Percentiles rank a stretch among this genome's conserved stretches.
Conservation (phyloP, 768 basidiomycete species). For the Boletus tomentosulus region DNA sequence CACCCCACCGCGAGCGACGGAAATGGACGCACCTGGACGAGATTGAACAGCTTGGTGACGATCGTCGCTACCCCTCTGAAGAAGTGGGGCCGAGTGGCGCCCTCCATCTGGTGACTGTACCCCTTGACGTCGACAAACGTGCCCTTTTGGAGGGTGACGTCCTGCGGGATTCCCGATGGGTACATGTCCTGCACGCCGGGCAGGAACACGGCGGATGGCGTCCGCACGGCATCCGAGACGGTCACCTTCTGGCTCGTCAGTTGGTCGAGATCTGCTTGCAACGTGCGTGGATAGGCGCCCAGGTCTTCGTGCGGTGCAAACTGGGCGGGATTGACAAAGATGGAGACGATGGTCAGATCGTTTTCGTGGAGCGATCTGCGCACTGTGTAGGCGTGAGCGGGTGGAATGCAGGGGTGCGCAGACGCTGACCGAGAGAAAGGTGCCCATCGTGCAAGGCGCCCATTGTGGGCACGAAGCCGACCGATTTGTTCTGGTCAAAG, state of each 20-base stretch:
- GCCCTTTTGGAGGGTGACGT: conserved; percentile 69
- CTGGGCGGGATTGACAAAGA: conserved; percentile 98
- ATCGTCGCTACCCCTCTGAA: conserved; percentile 95
- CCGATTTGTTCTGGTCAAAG: conserved; percentile 53
- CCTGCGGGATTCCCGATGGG: conserved; percentile 84
- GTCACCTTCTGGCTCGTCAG: conserved; percentile 40
- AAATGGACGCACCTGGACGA: conserved; percentile 59
- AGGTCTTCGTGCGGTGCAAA: conserved; percentile 97
- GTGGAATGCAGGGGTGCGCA: background rate
- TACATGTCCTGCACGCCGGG: conserved; percentile 86
- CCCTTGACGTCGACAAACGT: conserved; percentile 93
- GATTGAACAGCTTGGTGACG: conserved; percentile 93
- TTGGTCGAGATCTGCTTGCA: conserved; percentile 67
- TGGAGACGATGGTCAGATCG: conserved; percentile 85
- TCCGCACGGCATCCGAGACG: conserved; percentile 34
- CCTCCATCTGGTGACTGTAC: conserved; percentile 91
- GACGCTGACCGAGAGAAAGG: conserved; percentile 72
- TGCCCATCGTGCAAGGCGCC: conserved; percentile 95
- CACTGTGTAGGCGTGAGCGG: conserved; percentile 44
- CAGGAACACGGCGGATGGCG: conserved; percentile 69
- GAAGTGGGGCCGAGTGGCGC: conserved; percentile 79
- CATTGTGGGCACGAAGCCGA: conserved; percentile 98
- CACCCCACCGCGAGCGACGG: background rate
- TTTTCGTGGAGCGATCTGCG: conserved; percentile 70
- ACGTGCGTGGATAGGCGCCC: conserved; percentile 82